phyloP scores from a whole-genome alignment of 331 rosid genomes.

The Rosa hybrid region DNA sequence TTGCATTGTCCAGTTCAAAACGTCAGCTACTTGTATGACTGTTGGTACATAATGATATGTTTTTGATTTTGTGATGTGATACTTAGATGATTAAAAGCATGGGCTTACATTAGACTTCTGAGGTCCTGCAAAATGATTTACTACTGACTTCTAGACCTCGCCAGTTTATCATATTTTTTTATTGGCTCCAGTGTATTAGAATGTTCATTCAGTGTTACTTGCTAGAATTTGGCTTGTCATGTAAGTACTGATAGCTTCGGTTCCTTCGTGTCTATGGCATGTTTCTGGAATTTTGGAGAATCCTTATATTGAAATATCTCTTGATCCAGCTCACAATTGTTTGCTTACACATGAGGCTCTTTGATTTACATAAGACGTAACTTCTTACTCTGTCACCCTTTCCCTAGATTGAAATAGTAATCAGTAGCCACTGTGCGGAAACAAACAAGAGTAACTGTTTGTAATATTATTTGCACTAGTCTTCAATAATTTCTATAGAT shows the following conservation, averaged over 20 bases:
- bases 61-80: not conserved
- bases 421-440: not conserved
- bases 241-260: not conserved
- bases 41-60: not conserved
- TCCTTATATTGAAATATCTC: not conserved
- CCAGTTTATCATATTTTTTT: not conserved
- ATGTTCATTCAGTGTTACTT: not conserved
- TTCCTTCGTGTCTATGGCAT: constrained; percentile 10
- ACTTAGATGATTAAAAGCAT: not conserved
- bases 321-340: not conserved
- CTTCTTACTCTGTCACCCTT: not conserved
- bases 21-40: not conserved
- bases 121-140: not conserved
- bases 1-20: not conserved
- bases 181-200: not conserved
- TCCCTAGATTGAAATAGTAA: not conserved
- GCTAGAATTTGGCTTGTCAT: not conserved
- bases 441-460: not conserved
- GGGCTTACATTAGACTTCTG: not conserved
- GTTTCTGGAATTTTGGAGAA: constrained; percentile 5
- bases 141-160: constrained; percentile 2
- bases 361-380: not conserved
- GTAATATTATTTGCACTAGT: not conserved
- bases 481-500: not conserved
- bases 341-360: not conserved